Conservation (phyloP, 768 basidiomycete species). For the Pisolithus microcarpus region DNA sequence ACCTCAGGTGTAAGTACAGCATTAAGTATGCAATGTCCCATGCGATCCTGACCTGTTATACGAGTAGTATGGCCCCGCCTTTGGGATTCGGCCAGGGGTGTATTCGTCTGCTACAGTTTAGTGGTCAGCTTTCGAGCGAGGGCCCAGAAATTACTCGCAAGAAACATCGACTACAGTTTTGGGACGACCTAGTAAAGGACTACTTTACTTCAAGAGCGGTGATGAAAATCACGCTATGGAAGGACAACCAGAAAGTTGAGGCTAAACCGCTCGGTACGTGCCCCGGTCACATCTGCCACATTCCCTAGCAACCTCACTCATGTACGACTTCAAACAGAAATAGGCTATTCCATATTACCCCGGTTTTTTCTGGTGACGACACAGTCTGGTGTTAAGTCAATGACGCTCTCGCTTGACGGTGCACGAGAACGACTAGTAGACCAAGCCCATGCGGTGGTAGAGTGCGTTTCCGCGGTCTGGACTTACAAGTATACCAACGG, state of each 20-base stretch:
- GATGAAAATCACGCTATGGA: constrained; percentile 83
- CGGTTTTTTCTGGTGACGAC: constrained; percentile 82
- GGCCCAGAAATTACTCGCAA: constrained; percentile 34
- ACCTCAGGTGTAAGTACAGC: constrained; percentile 26
- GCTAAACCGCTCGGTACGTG: constrained; percentile 77
- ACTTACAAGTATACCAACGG: constrained; percentile 77
- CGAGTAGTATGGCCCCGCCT: constrained; percentile 25
- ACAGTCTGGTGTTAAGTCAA: constrained; percentile 78
- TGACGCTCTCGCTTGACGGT: constrained; percentile 73
- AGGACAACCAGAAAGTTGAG: constrained; percentile 70
- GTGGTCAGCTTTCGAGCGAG: constrained; percentile 54
- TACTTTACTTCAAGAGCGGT: constrained; percentile 66
- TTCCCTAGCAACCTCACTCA: constrained; percentile 4
- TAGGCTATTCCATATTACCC: constrained; percentile 70
- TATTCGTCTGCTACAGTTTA: constrained; percentile 61
- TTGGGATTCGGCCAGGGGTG: constrained; percentile 59
- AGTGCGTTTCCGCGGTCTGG: constrained; percentile 71
- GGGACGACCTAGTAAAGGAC: constrained; percentile 56
- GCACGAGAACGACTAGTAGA: constrained; percentile 62
- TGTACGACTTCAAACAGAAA: constrained; percentile 42
- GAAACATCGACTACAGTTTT: constrained; percentile 62
- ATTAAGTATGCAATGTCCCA: not conserved
- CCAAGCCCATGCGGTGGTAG: constrained; percentile 45
- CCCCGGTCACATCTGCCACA: constrained; percentile 6
- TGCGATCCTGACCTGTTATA: constrained; percentile 11